These are phyloP conservation scores for Ceratocystis colombiana DNA, from an alignment of 2,329 filamentous ascomycete genomes.

Conservation along the genomic window DNA sequence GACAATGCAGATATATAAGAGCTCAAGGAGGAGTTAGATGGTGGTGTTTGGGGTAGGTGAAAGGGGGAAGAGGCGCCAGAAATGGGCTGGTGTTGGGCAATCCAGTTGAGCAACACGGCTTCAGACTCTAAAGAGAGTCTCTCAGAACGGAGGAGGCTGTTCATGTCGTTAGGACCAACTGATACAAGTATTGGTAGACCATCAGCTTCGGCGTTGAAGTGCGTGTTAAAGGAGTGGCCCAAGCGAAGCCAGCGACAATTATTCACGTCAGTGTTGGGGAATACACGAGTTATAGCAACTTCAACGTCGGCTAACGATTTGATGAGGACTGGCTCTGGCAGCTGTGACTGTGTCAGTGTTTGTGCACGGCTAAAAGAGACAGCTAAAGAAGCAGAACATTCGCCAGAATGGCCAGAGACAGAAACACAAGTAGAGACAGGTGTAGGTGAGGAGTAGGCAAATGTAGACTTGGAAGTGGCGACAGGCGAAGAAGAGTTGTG, in stretches of 20 bases:
- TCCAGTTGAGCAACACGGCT: constrained; percentile 23
- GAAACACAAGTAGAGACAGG: constrained; percentile 11
- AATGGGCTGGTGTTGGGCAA: constrained; percentile 18
- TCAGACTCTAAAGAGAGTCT: constrained; percentile 22
- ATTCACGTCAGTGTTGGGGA: constrained; percentile 32
- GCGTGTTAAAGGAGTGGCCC: constrained; percentile 22
- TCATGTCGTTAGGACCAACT: constrained; percentile 23
- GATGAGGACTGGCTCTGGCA: constrained; percentile 20
- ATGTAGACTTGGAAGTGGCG: background rate
- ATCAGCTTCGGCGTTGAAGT: constrained; percentile 22
- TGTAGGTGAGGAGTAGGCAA: background rate
- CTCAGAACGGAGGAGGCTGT: constrained; percentile 18
- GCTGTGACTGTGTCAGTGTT: background rate
- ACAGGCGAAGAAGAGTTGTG: background rate
- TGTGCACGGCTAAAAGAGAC: constrained; percentile 19
- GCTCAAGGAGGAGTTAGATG: background rate
- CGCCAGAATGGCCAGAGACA: background rate
- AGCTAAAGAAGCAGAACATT: constrained; percentile 14
- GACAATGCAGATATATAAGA: constrained; percentile 6
- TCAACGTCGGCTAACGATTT: constrained; percentile 27
- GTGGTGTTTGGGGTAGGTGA: constrained; percentile 10
- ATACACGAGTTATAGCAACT: constrained; percentile 32
- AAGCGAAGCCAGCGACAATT: constrained; percentile 26
- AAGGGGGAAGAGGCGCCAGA: background rate
- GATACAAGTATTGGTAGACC: constrained; percentile 23